Base-by-base conservation (phyloP, 768 basidiomycete species). In the Dioszegia aurantiaca region DNA sequence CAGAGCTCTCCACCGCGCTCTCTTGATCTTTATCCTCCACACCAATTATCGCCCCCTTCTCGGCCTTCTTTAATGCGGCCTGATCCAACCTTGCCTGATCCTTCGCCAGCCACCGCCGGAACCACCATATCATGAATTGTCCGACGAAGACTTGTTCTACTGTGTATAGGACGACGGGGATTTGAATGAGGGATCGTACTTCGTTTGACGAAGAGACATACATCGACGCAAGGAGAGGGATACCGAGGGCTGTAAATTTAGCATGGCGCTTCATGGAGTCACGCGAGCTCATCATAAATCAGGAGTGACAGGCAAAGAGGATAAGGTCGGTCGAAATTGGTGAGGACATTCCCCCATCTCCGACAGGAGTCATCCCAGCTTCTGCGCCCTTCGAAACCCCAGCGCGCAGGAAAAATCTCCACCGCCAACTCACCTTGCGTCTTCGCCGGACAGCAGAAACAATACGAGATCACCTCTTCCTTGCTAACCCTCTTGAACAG, bases 141-240 rank as follows among this genome's bases (percentile, higher is more conserved):
- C 68, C 71, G 1, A 65, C 46, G n/a, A 69, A 60, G 46, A 72
- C 62, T 39, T 71, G 66, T 14, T 64, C 62, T 4, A 67, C 74
- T 33, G 73, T 72, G 39, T 70, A 75, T 4, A 75, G 58, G 4
- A 75, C 67, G 45, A 75, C 64, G 24, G 74, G 74, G 12, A 75
- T 55, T 1, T 67, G 61, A 16, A 73, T 64, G 2, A 62, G 63
- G 1, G 64, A 67, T 1, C 62, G 36, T 0, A 62, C 68, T 8
- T 44, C 26, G 12, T 59, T 40, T 0, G 52, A 24, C 1, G 73
- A 59, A 0, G 69, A 65, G 23, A 64, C 57, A 45, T 75, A 75
- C 27, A 75, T 53, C 10, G 73, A 67, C 2, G 55, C 41, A 21
- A 69, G 64, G 42, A 75, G 63, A 0, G 73, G 63, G 33, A 56